phyloP scores from a whole-genome alignment of 345 rosid genomes.

The Hibiscus trionum region DNA sequence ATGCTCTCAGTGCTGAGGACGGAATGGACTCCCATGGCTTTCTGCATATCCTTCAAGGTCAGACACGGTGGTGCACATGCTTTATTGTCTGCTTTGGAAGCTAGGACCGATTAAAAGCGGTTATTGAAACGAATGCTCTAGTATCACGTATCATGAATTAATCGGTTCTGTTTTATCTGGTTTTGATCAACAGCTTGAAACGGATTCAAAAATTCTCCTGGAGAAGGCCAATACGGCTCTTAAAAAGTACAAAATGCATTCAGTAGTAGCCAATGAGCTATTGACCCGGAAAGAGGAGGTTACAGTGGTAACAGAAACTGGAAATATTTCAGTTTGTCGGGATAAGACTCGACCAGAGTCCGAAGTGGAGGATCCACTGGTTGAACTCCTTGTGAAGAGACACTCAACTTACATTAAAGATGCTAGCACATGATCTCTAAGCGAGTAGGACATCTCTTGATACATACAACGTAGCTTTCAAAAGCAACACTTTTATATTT shows the following conservation, averaged over 20 bases:
- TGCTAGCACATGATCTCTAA: slow-evolving; percentile 18
- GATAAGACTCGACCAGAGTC: slow-evolving; percentile 39
- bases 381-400: slow-evolving; percentile 47
- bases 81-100: slow-evolving; percentile 1
- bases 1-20: slow-evolving; percentile 66
- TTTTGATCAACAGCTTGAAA: slow-evolving; percentile 68
- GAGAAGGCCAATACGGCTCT: slow-evolving; percentile 74
- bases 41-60: slow-evolving; percentile 92
- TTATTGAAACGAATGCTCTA: background rate
- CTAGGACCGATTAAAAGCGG: background rate
- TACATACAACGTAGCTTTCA: background rate
- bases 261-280: slow-evolving; percentile 82
- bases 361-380: slow-evolving; percentile 71
- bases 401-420: slow-evolving; percentile 48
- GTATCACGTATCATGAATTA: background rate
- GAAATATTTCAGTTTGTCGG: slow-evolving; percentile 49
- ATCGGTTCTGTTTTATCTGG: background rate
- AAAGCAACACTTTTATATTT: background rate
- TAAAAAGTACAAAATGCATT: slow-evolving; percentile 58
- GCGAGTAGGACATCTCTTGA: slow-evolving; percentile 5
- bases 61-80: slow-evolving; percentile 4
- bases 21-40: slow-evolving; percentile 80
- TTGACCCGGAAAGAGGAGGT: slow-evolving; percentile 74
- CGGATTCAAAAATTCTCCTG: slow-evolving; percentile 65
- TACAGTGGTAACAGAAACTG: slow-evolving; percentile 39